Evolutionary conservation across 805 yeast species (phyloP).

Genomic region (Tetrapisispora namnaoensis): DNA sequence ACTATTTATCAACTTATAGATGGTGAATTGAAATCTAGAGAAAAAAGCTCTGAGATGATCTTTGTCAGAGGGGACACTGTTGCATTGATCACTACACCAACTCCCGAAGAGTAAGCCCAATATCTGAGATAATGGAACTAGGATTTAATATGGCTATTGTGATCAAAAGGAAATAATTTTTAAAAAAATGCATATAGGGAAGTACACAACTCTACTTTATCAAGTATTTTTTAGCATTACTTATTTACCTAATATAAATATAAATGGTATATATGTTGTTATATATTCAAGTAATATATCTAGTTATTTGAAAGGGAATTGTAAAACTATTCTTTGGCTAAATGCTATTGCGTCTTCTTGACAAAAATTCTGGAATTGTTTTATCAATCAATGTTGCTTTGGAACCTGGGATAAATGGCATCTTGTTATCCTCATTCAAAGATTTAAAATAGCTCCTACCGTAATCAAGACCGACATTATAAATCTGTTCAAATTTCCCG

Average conservation of each 20-base stretch:
- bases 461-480: constrained; percentile 66
- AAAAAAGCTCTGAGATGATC: constrained; percentile 71
- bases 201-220: not conserved
- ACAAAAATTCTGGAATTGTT: constrained; percentile 26
- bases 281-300: no score
- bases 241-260: no score
- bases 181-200: not conserved
- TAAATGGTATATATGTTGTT: no score
- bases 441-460: constrained; percentile 50
- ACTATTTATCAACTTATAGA: constrained; percentile 54
- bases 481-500: constrained; percentile 84
- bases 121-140: not conserved
- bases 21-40: constrained; percentile 35
- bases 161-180: no score
- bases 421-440: constrained; percentile 40
- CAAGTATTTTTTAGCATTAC: no score
- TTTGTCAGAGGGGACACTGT: constrained; percentile 98
- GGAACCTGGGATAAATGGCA: constrained; percentile 57
- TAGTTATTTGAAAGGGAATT: not conserved
- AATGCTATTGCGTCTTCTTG: constrained; percentile 56
- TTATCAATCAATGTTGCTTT: constrained; percentile 14
- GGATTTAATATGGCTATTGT: not conserved
- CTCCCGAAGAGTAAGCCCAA: constrained; percentile 9
- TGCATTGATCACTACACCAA: constrained; percentile 58
- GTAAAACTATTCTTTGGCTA: constrained; percentile 15